phyloP scores from a whole-genome alignment of 176 grass and related monocot species.

The Tuctoria greenei region DNA sequence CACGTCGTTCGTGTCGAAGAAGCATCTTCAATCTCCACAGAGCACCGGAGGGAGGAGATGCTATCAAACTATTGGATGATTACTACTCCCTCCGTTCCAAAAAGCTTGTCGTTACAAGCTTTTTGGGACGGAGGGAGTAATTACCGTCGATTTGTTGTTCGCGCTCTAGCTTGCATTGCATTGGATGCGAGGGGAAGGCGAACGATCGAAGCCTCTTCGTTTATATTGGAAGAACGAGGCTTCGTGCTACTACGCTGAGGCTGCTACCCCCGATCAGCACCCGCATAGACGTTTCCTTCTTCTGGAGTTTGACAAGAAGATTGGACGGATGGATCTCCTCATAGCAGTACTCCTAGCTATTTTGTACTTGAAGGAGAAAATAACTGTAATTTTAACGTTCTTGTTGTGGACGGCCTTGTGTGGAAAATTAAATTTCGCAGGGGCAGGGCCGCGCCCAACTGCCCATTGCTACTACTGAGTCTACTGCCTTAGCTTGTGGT shows the following conservation, averaged over 20 bases:
- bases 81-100: too few relatives aligned
- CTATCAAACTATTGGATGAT: neutral
- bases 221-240: slow-evolving; percentile 46
- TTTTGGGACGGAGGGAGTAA: too few relatives aligned
- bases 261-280: slow-evolving; percentile 50
- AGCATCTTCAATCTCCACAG: neutral
- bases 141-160: slow-evolving; percentile 4
- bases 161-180: neutral
- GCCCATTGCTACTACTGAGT: neutral
- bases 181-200: slow-evolving; percentile 10
- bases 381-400: slow-evolving; percentile 22
- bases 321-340: neutral
- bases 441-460: slow-evolving; percentile 19
- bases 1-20: neutral
- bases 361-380: slow-evolving; percentile 35
- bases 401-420: neutral
- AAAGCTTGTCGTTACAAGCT: too few relatives aligned
- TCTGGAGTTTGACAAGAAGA: neutral
- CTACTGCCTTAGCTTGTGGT: neutral
- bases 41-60: neutral
- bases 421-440: slow-evolving; percentile 31
- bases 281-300: slow-evolving; percentile 51
- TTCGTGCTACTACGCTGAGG: slow-evolving; percentile 45
- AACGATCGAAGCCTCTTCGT: slow-evolving; percentile 26
- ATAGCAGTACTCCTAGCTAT: neutral